Evolutionary conservation across 2,329 filamentous ascomycete species (phyloP).

Genomic region (Pseudogymnoascus sp.): DNA sequence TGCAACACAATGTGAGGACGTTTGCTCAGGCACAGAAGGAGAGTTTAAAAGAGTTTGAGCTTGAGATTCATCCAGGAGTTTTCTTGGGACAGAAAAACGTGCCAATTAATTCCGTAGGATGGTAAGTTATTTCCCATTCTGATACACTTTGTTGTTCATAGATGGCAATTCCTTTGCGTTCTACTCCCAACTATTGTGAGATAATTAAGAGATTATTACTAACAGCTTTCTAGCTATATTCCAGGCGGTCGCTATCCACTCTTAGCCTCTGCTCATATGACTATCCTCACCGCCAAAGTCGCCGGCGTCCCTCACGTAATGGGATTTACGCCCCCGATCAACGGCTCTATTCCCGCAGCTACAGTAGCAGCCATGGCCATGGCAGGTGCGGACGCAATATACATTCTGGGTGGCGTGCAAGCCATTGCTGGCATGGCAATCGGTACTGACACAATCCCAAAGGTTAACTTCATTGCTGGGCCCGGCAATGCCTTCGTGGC

Average conservation of each 20-base stretch:
- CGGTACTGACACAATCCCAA: constrained; percentile 41
- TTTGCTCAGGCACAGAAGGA: constrained; percentile 43
- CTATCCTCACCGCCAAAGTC: constrained; percentile 47
- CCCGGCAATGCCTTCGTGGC: constrained; percentile 49
- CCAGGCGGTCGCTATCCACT: constrained; percentile 30
- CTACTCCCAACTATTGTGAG: not conserved
- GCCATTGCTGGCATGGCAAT: constrained; percentile 46
- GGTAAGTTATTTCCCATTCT: constrained; percentile 30
- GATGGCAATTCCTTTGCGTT: not conserved
- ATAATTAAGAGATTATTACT: not conserved
- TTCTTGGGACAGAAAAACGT: constrained; percentile 44
- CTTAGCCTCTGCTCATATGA: constrained; percentile 48
- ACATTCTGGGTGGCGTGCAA: constrained; percentile 44
- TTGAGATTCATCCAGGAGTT: constrained; percentile 44
- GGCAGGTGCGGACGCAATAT: constrained; percentile 45
- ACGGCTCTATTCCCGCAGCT: constrained; percentile 39
- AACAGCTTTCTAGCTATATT: not conserved
- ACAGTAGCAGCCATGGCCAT: constrained; percentile 45
- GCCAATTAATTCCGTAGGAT: constrained; percentile 40
- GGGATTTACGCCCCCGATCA: constrained; percentile 45
- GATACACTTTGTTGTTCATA: not conserved
- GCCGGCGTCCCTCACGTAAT: constrained; percentile 45
- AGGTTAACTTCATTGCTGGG: constrained; percentile 46
- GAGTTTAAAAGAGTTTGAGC: constrained; percentile 42
- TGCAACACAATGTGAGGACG: constrained; percentile 41